Percentiles rank a stretch among this genome's conserved stretches.
Evolutionary conservation across 192 early-diverging fungal species (phyloP).

Genomic region (Physocladia obscura): DNA sequence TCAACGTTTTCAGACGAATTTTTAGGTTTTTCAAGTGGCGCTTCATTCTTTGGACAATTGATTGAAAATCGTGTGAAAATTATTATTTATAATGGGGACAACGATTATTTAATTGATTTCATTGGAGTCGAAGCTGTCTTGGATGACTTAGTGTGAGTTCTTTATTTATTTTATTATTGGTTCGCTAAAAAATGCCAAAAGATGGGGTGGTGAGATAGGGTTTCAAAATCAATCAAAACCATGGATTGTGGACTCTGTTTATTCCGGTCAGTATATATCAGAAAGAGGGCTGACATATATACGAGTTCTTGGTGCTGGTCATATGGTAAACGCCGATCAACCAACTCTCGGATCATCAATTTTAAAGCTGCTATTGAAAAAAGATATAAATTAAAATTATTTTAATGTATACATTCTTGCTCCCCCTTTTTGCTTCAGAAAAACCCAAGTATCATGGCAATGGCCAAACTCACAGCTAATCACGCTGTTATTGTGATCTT

Average conservation of each 20-base stretch:
- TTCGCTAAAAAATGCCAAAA: too few relatives aligned
- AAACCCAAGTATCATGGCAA: too few relatives aligned
- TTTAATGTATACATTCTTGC: too few relatives aligned
- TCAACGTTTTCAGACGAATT: background rate
- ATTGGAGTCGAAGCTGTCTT: slow-evolving; percentile 47
- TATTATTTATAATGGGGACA: slow-evolving; percentile 21
- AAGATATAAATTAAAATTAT: too few relatives aligned
- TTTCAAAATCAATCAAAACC: slow-evolving; percentile 15
- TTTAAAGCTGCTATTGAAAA: background rate
- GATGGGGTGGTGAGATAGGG: slow-evolving; percentile 48
- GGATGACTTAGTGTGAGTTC: background rate
- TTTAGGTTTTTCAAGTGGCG: background rate
- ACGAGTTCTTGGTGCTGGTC: slow-evolving; percentile 60
- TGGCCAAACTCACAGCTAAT: too few relatives aligned
- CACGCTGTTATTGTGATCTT: too few relatives aligned
- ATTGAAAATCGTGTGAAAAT: slow-evolving; percentile 1
- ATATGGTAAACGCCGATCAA: slow-evolving; percentile 45
- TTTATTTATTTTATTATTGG: background rate
- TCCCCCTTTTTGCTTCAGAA: too few relatives aligned
- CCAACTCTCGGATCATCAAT: background rate
- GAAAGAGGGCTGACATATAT: slow-evolving; percentile 53
- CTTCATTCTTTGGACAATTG: slow-evolving; percentile 5
- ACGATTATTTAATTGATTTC: slow-evolving; percentile 22
- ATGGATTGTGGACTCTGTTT: slow-evolving; percentile 15
- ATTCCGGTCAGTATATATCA: slow-evolving; percentile 44